Evolutionary conservation across 768 basidiomycete genomes (phyloP), one percentile per base, ranked within the genome.

Genomic region (Amanita rubescens): DNA sequence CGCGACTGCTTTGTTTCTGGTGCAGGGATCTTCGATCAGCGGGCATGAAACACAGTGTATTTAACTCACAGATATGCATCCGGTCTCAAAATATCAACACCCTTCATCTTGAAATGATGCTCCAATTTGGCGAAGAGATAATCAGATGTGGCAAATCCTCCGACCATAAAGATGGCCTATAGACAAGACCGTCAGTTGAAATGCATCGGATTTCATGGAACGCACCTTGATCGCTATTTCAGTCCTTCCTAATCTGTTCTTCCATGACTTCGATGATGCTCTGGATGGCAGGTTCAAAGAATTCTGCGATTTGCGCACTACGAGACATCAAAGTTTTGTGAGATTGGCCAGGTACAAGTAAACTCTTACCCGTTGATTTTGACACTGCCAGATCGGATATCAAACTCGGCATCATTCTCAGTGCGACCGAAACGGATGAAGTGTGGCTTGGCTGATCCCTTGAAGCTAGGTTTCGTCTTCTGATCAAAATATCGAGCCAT

Each of bases 101-200:
- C 67, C 2, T 67, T 34, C 3, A 60, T 47, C 12, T 69, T 64
- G 10, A 79, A 67, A 15, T 69, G 57, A 33, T 55, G 57, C 47
- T 71, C 70, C 19, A 79, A 67, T 45, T 68, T 65, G 0, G 64
- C 56, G 55, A 74, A 79, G 12, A 81, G 60, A 69, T 72, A 80
- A 41, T 76, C 71, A 51, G 71, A 79, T 1, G 76, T 74, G 8
- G 75, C 74, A 60, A 80, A 80, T 0, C 78, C 79, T 10, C 80
- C 79, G 1, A 81, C 78, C 12, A 80, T 63, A 53, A 80, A 73
- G 20, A 78, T 67, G 14, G 67, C 53, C 71, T 74, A 43, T 68
- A 70, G 0, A 12, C 1, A 22, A n/a, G 11, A 3, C 22, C 9
- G 11, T 35, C 5, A n/a, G 24, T n/a, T 11, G 27, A 9, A 19